These are phyloP conservation scores for Euphorbia schlechtendalii DNA, from an alignment of 441 rosid genomes.

Conservation along the genomic window DNA sequence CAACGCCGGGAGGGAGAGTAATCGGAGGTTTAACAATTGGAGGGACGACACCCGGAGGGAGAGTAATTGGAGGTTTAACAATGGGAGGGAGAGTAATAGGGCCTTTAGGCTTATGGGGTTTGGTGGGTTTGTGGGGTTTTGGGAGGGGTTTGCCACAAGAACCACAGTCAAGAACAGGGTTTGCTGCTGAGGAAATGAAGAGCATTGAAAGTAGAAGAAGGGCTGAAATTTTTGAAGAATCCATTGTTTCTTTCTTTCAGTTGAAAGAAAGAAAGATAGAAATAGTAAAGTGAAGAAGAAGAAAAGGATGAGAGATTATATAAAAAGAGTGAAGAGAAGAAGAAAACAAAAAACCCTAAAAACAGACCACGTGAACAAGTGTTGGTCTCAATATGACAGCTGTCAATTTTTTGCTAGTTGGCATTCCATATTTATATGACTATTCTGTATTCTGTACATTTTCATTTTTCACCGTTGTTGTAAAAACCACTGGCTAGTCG, in stretches of 20 bases:
- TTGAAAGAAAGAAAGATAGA: background rate
- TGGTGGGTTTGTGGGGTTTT: conserved; percentile 12
- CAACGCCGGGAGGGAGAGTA: conserved; percentile 16
- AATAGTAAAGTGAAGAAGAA: conserved; percentile 4
- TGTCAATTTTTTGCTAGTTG: conserved; percentile 56
- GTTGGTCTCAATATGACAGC: conserved; percentile 22
- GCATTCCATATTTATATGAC: conserved; percentile 14
- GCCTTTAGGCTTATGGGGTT: background rate
- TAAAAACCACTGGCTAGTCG: too few species aligned
- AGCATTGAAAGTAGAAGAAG: conserved; percentile 48
- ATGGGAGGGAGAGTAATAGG: conserved; percentile 23
- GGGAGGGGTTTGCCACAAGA: conserved; percentile 31
- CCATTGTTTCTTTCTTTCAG: conserved; percentile 20
- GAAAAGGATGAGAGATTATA: conserved; percentile 25
- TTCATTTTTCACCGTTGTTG: too few species aligned
- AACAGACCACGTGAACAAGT: conserved; percentile 53
- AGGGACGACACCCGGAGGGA: too few species aligned
- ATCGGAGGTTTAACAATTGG: conserved; percentile 24
- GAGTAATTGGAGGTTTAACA: conserved; percentile 23
- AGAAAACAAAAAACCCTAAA: conserved; percentile 24
- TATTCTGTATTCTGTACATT: background rate
- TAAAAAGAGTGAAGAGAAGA: conserved; percentile 22
- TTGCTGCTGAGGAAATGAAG: conserved; percentile 36
- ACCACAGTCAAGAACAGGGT: conserved; percentile 39
- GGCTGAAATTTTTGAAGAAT: conserved; percentile 38